A percentile compares a stretch with the other conserved stretches of the same genome.
These are phyloP conservation scores for Trypanosoma mega DNA, from an alignment of 208 protist species.

Conservation along the genomic window DNA sequence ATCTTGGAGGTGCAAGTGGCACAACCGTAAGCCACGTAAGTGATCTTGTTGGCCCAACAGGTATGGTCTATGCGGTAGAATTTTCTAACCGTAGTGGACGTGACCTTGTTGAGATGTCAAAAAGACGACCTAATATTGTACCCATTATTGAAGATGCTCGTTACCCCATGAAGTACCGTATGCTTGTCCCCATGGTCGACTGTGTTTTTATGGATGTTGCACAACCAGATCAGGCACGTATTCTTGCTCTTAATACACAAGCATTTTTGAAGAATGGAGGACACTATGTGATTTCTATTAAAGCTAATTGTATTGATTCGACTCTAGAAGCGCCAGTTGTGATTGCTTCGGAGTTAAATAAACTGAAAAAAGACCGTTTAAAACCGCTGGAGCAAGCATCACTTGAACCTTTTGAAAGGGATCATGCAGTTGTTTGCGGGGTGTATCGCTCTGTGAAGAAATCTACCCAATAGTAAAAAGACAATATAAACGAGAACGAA, in stretches of 20 bases:
- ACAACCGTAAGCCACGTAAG: conserved; percentile 99
- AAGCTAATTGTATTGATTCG: conserved; percentile 99
- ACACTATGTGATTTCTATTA: conserved; percentile 99
- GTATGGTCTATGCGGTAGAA: conserved; percentile 99
- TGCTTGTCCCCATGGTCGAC: conserved; percentile 99
- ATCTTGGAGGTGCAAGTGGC: conserved; percentile 99
- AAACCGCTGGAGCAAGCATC: conserved; percentile 98
- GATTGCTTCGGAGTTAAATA: conserved; percentile 97
- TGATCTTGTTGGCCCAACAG: conserved; percentile 99
- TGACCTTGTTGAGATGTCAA: conserved; percentile 99
- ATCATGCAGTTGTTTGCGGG: conserved; percentile 98
- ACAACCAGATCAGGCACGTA: conserved; percentile 99
- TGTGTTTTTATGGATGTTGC: conserved; percentile 99
- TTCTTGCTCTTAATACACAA: conserved; percentile 99
- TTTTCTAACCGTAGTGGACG: conserved; percentile 99
- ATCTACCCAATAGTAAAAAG: conserved; percentile 25
- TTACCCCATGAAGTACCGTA: conserved; percentile 99
- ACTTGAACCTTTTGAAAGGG: conserved; percentile 99
- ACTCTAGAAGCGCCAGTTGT: conserved; percentile 97
- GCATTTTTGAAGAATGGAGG: conserved; percentile 99
- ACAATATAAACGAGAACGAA: conserved; percentile 2
- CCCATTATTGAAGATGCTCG: conserved; percentile 99
- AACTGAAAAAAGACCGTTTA: conserved; percentile 97
- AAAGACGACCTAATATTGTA: conserved; percentile 99
- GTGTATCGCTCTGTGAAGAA: conserved; percentile 87